These are phyloP conservation scores for Hypoxylon subgilvum DNA, from an alignment of 495 filamentous ascomycete species.

Conservation along the genomic window DNA sequence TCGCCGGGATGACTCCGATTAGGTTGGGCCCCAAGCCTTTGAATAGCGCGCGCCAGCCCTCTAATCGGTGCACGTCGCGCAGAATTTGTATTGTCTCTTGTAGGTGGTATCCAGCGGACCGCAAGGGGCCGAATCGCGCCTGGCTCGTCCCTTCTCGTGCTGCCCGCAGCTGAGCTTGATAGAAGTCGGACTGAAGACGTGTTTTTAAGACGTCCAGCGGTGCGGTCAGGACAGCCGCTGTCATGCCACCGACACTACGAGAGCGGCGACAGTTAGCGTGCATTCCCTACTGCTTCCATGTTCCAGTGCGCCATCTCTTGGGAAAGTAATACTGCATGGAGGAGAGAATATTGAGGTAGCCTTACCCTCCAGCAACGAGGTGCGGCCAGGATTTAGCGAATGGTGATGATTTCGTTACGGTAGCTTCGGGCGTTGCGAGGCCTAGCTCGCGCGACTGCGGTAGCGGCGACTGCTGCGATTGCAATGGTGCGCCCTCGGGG, in stretches of 20 bases:
- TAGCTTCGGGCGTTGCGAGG: constrained; percentile 56
- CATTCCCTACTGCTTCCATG: background rate
- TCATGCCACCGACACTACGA: constrained; percentile 82
- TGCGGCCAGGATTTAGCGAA: constrained; percentile 85
- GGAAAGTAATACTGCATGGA: background rate
- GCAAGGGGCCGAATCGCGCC: constrained; percentile 51
- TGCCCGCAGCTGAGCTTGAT: constrained; percentile 69
- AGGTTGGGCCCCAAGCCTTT: constrained; percentile 88
- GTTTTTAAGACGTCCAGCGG: constrained; percentile 92
- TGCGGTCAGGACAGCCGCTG: constrained; percentile 80
- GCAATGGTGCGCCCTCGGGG: constrained; percentile 12
- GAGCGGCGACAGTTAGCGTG: constrained; percentile 10
- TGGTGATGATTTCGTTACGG: constrained; percentile 48
- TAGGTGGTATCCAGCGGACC: constrained; percentile 64
- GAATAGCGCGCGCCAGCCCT: constrained; percentile 85
- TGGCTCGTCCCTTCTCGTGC: constrained; percentile 49
- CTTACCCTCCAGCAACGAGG: constrained; percentile 85
- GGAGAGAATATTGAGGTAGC: constrained; percentile 16
- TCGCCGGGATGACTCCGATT: constrained; percentile 83
- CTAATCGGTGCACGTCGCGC: constrained; percentile 71
- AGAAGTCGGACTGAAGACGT: constrained; percentile 87
- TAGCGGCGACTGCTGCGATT: constrained; percentile 40
- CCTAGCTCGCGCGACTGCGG: constrained; percentile 69
- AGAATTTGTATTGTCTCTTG: constrained; percentile 83
- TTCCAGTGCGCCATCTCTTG: background rate